These are phyloP conservation scores for Polygonum aviculare DNA, from an alignment of 148 eudicot species.

Conservation along the genomic window DNA sequence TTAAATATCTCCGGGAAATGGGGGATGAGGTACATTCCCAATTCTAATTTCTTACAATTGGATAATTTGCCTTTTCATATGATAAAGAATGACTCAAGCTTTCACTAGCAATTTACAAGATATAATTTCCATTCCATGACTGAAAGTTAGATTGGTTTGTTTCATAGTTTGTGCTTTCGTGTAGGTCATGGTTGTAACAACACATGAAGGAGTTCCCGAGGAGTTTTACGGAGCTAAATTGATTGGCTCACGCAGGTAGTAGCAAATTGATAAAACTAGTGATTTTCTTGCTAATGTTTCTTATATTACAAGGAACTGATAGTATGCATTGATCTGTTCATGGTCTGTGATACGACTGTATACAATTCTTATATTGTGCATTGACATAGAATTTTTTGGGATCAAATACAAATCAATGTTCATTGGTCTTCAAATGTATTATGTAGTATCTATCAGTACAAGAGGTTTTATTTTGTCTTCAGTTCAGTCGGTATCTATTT, in stretches of 20 bases:
- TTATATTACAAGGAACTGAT: not conserved
- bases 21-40: conserved; percentile 77
- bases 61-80: not conserved
- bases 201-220: conserved; percentile 92
- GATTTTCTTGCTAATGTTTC: not conserved
- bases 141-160: not conserved
- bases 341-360: not conserved
- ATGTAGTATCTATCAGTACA: not conserved
- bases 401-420: no score
- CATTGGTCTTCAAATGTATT: not conserved
- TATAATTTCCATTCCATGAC: not conserved
- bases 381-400: not conserved
- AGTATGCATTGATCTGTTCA: not conserved
- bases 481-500: not conserved
- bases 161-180: conserved; percentile 1
- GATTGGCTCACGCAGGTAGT: conserved; percentile 82
- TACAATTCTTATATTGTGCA: not conserved
- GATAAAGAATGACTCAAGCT: not conserved
- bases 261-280: not conserved
- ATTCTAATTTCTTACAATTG: not conserved
- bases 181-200: conserved; percentile 94
- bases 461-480: not conserved
- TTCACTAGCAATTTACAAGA: not conserved
- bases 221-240: conserved; percentile 94
- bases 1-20: conserved; percentile 90